Percentiles rank a stretch among this genome's conserved stretches.
Evolutionary conservation across 352 stramenopile species (phyloP).

Genomic region (Aphanomyces stellatus): DNA sequence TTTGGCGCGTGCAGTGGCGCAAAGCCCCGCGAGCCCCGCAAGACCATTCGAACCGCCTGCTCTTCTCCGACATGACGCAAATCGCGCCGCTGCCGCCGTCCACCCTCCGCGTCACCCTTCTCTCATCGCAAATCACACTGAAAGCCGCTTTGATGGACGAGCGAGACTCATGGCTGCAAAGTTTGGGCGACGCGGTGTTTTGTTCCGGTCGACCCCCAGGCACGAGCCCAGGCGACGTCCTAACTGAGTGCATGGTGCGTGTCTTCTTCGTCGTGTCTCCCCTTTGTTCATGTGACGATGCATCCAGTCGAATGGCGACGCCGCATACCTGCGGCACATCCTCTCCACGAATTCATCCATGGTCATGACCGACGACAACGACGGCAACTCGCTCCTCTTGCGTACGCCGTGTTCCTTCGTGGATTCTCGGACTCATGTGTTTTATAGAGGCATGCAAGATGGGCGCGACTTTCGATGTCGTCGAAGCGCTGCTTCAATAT

Average conservation of each 20-base stretch:
- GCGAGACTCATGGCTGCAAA: not conserved
- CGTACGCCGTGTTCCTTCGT: constrained; percentile 24
- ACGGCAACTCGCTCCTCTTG: constrained; percentile 48
- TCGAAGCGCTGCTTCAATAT: constrained; percentile 28
- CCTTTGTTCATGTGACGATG: not conserved
- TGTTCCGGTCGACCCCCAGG: constrained; percentile 4
- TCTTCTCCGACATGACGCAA: not conserved
- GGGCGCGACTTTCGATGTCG: constrained; percentile 24
- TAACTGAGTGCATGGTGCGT: constrained; percentile 9
- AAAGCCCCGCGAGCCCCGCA: not conserved
- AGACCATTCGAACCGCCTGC: not conserved
- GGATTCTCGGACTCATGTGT: not conserved
- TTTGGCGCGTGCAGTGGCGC: not conserved
- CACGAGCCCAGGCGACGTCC: not conserved
- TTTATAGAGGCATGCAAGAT: constrained; percentile 21
- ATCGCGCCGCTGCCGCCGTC: not conserved
- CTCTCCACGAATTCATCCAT: not conserved
- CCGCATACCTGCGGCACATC: not conserved
- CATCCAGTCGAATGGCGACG: not conserved
- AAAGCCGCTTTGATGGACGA: not conserved
- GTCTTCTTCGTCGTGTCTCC: not conserved
- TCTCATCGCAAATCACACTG: not conserved
- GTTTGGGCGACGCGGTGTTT: constrained; percentile 14
- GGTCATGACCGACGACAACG: constrained; percentile 22
- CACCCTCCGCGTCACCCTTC: not conserved